Base-by-base conservation (phyloP, 73 alveolate species). In the Halteria grandinella region DNA sequence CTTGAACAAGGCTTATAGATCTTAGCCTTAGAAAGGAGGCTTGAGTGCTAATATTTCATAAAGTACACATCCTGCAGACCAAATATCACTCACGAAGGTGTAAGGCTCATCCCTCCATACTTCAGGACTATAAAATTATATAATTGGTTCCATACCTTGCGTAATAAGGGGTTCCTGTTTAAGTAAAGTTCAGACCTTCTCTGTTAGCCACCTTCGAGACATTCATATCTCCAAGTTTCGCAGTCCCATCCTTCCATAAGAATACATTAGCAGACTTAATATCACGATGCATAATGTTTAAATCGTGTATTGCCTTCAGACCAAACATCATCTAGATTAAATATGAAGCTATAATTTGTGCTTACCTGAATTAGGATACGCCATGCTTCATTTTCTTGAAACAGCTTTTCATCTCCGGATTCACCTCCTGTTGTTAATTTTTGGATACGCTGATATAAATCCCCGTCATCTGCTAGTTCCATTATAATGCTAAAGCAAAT, bases 91-190 rank as follows among this genome's bases (percentile, higher is more conserved):
- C 49, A 86, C 89, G 72, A 60, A 40, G 51, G 91, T 87, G 77
- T 92, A 92, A 21, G 94, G 93, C 60, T 89, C 86, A 55, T 92
- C 96, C 53, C 77, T 88, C 97, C 95, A 91, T 0, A 91, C 97
- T 62, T 91, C 97, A 23, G 97, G 95, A 59, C 91, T 79, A 18
- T 58, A 55, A 32, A 45, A 55, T 37, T 64, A 63, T 3, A 41
- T 0, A 73, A 69, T 79, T 48, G 43, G 24, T 54, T 40, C 3
- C 84, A 77, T 79, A 70, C 82, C 90, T 62, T 0, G 98, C 97
- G 83, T 93, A 93, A 76, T 93, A 93, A 1, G 98, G 98, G 14
- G 98, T 93, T 10, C 98, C 97, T 11, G 98, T 93, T 62, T 93
- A 93, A 5, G 98, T 93, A 69, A 57, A 91, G 7, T 91, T 90